Conservation (phyloP, 2,329 filamentous ascomycete species). For the Penicillium sp. region DNA sequence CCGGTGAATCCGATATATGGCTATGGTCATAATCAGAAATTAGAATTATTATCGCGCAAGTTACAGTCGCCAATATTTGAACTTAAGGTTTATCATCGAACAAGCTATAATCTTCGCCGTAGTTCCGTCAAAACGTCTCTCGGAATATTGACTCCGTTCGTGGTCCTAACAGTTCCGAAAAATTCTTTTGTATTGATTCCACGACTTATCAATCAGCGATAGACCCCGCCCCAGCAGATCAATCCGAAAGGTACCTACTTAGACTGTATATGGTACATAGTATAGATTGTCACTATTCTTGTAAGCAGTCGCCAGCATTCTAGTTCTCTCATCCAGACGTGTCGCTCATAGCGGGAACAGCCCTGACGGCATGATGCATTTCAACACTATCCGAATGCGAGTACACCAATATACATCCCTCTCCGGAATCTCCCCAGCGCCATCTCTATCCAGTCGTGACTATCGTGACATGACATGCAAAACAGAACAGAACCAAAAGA, state of each 20-base stretch:
- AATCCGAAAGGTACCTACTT: background rate
- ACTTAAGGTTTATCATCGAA: too few species aligned
- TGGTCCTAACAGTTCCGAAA: background rate
- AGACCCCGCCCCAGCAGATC: background rate
- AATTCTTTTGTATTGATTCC: too few species aligned
- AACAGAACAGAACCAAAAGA: background rate
- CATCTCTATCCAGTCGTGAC: slow-evolving; percentile 27
- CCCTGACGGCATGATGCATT: slow-evolving; percentile 1
- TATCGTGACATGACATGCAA: slow-evolving; percentile 30
- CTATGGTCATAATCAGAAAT: too few species aligned
- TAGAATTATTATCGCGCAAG: too few species aligned
- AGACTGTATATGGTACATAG: too few species aligned
- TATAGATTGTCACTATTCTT: too few species aligned
- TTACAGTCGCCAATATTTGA: background rate
- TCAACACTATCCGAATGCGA: slow-evolving; percentile 1
- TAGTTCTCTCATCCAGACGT: too few species aligned
- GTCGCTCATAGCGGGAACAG: background rate
- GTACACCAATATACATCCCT: slow-evolving; percentile 9
- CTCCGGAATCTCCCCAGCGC: background rate
- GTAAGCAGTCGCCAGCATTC: too few species aligned
- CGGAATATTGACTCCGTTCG: background rate
- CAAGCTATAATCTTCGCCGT: background rate
- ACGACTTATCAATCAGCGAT: background rate
- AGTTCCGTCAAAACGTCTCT: background rate
- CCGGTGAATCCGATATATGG: background rate